phyloP scores from a whole-genome alignment of 1,284 basidiomycete genomes.

The Cutaneotrichosporon dermatis region DNA sequence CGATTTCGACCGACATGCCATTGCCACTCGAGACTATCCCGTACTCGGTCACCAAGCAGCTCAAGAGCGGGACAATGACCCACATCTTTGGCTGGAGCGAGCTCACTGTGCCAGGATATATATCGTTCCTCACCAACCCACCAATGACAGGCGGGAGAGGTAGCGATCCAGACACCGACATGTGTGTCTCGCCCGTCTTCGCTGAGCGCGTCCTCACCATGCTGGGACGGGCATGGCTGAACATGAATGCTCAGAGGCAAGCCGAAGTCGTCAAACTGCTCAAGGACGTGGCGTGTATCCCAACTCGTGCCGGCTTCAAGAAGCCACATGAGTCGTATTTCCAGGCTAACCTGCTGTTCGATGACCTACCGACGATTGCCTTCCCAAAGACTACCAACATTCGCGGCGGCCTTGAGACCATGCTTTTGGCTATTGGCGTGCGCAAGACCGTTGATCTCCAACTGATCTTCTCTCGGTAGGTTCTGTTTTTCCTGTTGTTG shows the following conservation, averaged over 20 bases:
- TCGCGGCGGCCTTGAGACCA: constrained; percentile 71
- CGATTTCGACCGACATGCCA: constrained; percentile 79
- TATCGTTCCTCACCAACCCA: constrained; percentile 60
- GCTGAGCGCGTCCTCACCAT: constrained; percentile 74
- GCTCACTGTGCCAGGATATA: constrained; percentile 71
- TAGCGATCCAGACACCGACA: constrained; percentile 58
- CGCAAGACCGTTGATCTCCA: constrained; percentile 88
- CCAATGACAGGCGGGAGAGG: constrained; percentile 49
- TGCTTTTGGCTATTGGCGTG: constrained; percentile 75
- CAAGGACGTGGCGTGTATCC: constrained; percentile 69
- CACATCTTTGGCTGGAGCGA: constrained; percentile 75
- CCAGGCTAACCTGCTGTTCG: constrained; percentile 78
- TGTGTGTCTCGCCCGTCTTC: constrained; percentile 67
- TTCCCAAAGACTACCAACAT: constrained; percentile 64
- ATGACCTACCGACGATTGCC: constrained; percentile 76
- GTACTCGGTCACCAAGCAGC: constrained; percentile 61
- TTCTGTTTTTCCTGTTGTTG: neutral
- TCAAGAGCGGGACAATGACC: constrained; percentile 50
- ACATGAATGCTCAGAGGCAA: constrained; percentile 60
- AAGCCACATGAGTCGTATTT: constrained; percentile 79
- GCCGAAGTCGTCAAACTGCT: constrained; percentile 59
- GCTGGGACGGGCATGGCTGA: constrained; percentile 72
- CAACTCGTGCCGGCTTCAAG: constrained; percentile 73
- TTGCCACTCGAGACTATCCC: constrained; percentile 75
- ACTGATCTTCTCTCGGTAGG: constrained; percentile 73